Conservation (phyloP, 2,329 filamentous ascomycete species). For the Colletotrichum sp. region DNA sequence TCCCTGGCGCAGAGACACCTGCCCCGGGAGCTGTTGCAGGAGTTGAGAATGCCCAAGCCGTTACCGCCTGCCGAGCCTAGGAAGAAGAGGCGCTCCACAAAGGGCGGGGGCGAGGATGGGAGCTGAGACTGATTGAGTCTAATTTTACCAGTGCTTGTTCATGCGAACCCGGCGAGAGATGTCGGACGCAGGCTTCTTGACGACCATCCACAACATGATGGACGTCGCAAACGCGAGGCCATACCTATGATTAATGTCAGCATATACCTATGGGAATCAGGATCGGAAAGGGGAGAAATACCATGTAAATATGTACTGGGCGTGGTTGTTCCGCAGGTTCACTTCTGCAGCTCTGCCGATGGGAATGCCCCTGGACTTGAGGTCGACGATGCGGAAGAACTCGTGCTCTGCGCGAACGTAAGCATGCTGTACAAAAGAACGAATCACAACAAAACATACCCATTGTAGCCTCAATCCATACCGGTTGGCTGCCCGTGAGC, state of each 20-base stretch:
- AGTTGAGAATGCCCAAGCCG: constrained; percentile 69
- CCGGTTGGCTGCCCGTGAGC: constrained; percentile 80
- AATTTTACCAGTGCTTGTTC: constrained; percentile 72
- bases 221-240: constrained; percentile 83
- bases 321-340: constrained; percentile 93
- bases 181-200: constrained; percentile 83
- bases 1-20: constrained; percentile 84
- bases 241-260: constrained; percentile 66
- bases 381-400: constrained; percentile 75
- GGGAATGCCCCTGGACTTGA: constrained; percentile 82
- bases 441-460: constrained; percentile 51
- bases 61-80: constrained; percentile 57
- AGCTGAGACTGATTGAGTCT: background rate
- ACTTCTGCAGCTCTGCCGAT: constrained; percentile 89
- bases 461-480: constrained; percentile 98
- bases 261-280: background rate
- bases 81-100: constrained; percentile 37
- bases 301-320: constrained; percentile 99
- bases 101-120: constrained; percentile 17
- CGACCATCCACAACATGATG: constrained; percentile 95
- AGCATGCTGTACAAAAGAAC: background rate
- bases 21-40: constrained; percentile 81
- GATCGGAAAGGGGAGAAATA: constrained; percentile 42
- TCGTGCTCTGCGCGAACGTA: constrained; percentile 68
- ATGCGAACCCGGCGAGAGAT: constrained; percentile 76